Base-by-base conservation (phyloP, 352 stramenopile species). In the Plasmopara muralis region DNA sequence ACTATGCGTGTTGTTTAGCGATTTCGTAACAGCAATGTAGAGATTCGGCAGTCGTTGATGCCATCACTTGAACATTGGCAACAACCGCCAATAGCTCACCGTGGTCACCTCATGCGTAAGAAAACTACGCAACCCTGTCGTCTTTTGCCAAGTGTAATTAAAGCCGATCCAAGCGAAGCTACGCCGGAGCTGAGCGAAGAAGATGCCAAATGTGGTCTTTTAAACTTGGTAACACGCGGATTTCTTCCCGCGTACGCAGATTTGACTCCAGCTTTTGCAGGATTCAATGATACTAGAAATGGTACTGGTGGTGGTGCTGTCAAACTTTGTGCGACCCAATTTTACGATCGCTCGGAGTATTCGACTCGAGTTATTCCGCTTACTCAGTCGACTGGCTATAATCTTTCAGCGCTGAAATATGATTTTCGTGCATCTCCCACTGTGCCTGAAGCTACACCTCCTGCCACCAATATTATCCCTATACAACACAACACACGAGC, bases 321-420 rank as follows among this genome's bases (percentile, higher is more conserved):
- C 39, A 69, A 83, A 50, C 74, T 88, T 34, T 49, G 49, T 2
- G 57, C 66, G 2, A 72, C 70, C 8, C 67, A 56, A 50, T 76
- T 93, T 33, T 72, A 93, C 52, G 53, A 83, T 52, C 77, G 79
- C 4, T 59, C 68, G 0, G 72, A 86, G 40, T 68, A 83, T 61
- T 69, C 69, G 0, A 62, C 68, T 46, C 69, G 68, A 0, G 30
- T 63, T 4, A 64, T 66, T 31, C 76, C 79, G 3, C 83, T 83
- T 54, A 81, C 75, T 2, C 83, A 83, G 30, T 71, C 79, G 6
- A 74, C 68, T 14, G 74, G 82, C 10, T 89, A 84, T 57, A 90
- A 90, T 39, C 63, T 90, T 15, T 74, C 78, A 34, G 62, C 72
- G n/a, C 57, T 92, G 28, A 92, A 88, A 55, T 89, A 90, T 42